phyloP scores from a whole-genome alignment of 176 grass and related monocot species.

The Musa beccarii region DNA sequence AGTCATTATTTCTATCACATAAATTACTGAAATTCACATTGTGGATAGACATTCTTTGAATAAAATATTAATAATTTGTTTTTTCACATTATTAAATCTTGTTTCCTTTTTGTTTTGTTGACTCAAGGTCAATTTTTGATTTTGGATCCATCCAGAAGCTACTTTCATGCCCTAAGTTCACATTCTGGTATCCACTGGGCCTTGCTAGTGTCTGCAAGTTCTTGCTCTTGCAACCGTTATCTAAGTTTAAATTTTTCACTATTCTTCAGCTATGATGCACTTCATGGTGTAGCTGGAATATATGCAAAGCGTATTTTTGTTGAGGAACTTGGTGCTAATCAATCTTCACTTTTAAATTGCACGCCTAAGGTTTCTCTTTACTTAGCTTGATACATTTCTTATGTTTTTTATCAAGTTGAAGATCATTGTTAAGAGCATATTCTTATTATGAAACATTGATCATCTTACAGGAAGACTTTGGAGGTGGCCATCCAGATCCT shows the following conservation, averaged over 20 bases:
- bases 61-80: background rate
- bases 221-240: background rate
- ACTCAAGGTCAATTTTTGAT: slow-evolving; percentile 81
- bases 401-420: background rate
- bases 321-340: slow-evolving; percentile 86
- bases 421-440: background rate
- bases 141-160: slow-evolving; percentile 83
- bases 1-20: background rate
- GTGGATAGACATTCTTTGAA: background rate
- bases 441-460: background rate
- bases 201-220: slow-evolving; percentile 4
- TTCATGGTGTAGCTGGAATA: slow-evolving; percentile 90
- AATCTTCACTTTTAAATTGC: slow-evolving; percentile 89
- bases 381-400: background rate
- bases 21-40: background rate
- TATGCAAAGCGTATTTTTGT: slow-evolving; percentile 92
- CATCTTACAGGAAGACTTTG: slow-evolving; percentile 89
- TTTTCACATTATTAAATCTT: background rate
- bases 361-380: slow-evolving; percentile 49
- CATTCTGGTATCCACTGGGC: slow-evolving; percentile 69
- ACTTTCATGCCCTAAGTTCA: slow-evolving; percentile 74
- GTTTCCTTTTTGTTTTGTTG: background rate
- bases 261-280: slow-evolving; percentile 73
- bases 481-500: slow-evolving; percentile 90
- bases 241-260: slow-evolving; percentile 23